A percentile compares a stretch with the other conserved stretches of the same genome.
These are phyloP conservation scores for Eragrostis nindensis DNA, from an alignment of 176 grass and related monocot species.

Conservation along the genomic window DNA sequence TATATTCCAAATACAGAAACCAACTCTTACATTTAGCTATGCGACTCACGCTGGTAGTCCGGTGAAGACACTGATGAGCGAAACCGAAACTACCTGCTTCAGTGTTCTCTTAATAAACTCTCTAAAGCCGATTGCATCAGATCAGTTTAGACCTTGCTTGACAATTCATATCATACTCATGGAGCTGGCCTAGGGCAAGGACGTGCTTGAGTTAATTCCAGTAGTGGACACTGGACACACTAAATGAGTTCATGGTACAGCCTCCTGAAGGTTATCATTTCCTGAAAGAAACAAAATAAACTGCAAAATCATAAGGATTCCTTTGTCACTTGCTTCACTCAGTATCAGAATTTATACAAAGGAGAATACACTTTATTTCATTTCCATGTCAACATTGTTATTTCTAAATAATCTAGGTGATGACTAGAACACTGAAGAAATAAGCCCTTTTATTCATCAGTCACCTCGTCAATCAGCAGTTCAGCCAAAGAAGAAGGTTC, in stretches of 20 bases:
- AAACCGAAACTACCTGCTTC: background rate
- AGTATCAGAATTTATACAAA: background rate
- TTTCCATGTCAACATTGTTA: background rate
- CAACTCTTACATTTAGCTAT: background rate
- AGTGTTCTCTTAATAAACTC: background rate
- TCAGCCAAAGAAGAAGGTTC: background rate
- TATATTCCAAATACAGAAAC: background rate
- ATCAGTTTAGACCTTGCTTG: background rate
- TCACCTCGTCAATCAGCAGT: background rate
- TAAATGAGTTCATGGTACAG: background rate
- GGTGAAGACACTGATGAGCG: background rate
- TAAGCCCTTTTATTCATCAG: background rate
- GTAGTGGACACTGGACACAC: background rate
- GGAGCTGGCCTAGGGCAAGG: background rate
- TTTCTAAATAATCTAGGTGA: background rate
- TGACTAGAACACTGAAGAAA: background rate
- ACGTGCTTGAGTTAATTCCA: background rate
- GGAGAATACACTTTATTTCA: background rate
- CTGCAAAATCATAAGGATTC: background rate
- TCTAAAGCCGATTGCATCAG: background rate
- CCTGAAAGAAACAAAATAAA: background rate
- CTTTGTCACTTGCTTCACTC: background rate
- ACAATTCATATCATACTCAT: background rate
- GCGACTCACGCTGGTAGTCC: background rate
- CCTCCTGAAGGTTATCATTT: background rate